Base-by-base conservation (phyloP, 495 filamentous ascomycete species). In the Penicillium ucsense region DNA sequence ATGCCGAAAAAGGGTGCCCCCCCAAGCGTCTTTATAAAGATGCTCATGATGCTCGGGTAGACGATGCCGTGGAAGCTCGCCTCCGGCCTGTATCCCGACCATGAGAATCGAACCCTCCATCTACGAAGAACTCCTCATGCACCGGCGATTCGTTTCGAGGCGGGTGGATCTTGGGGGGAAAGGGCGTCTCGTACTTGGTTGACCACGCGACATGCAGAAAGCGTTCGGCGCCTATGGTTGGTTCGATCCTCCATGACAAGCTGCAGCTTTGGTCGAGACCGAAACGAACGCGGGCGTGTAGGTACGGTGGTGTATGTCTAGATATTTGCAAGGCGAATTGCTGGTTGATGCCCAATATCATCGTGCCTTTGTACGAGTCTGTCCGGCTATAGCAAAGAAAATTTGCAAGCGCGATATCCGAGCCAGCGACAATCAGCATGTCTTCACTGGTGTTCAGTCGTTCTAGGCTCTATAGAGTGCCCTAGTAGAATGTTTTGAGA, bases 221-320 rank as follows among this genome's bases (percentile, higher is more conserved):
- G 5, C 31, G 3, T 40, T 34, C 35, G 48, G 42, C 38, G 32
- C 9, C 30, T 36, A 29, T 57, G 57, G 53, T 55, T 55, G 56
- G 57, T 38, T 42, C 45, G 46, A 52, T 44, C 41, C 30, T 50
- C 38, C 29, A 10, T 32, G 36, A 35, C 31, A 35, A 40, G 27
- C 54, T 62, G 57, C 59, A 55, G 48, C 34, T 35, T 50, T 48
- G 56, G 59, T 55, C 54, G 42, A 49, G 46, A 62, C 45, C 52
- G 35, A 53, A 60, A 60, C 48, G 35, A 9, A 9, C 38, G 31
- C 40, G 50, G 32, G 36, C 31, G 35, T 20, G 45, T 32, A 37
- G 45, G 50, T 39, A 48, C 47, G 38, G 37, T 45, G 36, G 45
- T 48, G 54, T 53, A 47, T 31, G 50, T 48, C 36, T 31, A 20